These are phyloP conservation scores for Lactarius tabidus DNA, from an alignment of 768 basidiomycete species.

Conservation along the genomic window DNA sequence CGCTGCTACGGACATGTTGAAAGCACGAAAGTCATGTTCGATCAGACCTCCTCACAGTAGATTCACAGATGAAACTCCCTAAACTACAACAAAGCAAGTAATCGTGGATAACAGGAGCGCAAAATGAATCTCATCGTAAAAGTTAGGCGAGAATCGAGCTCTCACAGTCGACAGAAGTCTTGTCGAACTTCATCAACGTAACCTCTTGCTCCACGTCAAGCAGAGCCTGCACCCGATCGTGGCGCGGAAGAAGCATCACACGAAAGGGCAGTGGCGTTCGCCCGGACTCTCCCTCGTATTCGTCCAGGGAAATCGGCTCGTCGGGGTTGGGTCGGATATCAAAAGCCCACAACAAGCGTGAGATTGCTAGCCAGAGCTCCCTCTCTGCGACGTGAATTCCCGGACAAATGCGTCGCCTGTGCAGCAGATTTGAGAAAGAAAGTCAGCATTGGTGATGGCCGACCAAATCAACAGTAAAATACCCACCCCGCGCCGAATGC, in stretches of 20 bases:
- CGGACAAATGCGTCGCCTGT: slow-evolving; percentile 39
- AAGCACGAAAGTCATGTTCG: too few species aligned
- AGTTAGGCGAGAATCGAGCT: background rate
- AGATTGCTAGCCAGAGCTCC: slow-evolving; percentile 44
- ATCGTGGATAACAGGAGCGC: background rate
- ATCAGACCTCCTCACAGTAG: too few species aligned
- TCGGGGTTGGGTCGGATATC: slow-evolving; percentile 39
- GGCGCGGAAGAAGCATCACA: slow-evolving; percentile 29
- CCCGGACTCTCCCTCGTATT: slow-evolving; percentile 46
- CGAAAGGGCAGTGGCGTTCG: slow-evolving; percentile 44
- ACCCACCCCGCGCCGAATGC: slow-evolving; percentile 47
- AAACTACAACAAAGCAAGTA: too few species aligned
- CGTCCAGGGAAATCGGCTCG: slow-evolving; percentile 43
- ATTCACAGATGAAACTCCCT: too few species aligned
- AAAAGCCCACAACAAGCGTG: slow-evolving; percentile 48
- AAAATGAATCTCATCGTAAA: background rate
- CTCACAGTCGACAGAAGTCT: background rate
- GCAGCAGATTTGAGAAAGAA: background rate
- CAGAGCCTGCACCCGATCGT: slow-evolving; percentile 22
- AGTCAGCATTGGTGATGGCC: background rate
- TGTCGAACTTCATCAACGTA: slow-evolving; percentile 13
- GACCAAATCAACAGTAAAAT: background rate
- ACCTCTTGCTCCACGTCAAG: slow-evolving; percentile 21
- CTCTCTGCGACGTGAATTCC: slow-evolving; percentile 45
- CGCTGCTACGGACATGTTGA: too few species aligned